A percentile compares a stretch with the other conserved stretches of the same genome.
These are phyloP conservation scores for Hamamelis virginiana DNA, from an alignment of 164 flowering plant species.

Conservation along the genomic window DNA sequence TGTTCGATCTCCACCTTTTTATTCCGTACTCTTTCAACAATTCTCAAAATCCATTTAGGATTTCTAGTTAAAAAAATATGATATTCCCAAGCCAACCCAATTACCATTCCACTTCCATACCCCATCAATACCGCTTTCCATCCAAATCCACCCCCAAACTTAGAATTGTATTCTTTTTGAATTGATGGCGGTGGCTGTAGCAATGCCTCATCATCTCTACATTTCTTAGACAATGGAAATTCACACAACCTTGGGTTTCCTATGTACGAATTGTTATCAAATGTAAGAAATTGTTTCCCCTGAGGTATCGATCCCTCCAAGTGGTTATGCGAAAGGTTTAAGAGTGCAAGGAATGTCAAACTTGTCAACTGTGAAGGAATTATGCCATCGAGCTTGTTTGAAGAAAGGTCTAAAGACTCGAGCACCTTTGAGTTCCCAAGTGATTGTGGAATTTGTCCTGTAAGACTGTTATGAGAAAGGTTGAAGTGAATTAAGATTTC, in stretches of 20 bases:
- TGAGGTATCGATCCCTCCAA: slow-evolving; percentile 7
- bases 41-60: slow-evolving; percentile 6
- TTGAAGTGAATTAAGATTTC: slow-evolving; percentile 4
- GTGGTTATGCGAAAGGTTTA: slow-evolving; percentile 6
- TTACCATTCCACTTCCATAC: background rate
- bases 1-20: background rate
- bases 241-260: slow-evolving; percentile 16
- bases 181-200: background rate
- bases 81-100: background rate
- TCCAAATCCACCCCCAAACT: background rate
- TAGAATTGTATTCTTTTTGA: too few relatives aligned
- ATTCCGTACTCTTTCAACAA: background rate
- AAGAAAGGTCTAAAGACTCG: slow-evolving; percentile 14
- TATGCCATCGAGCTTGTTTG: background rate
- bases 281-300: slow-evolving; percentile 11
- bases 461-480: slow-evolving; percentile 1
- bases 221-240: background rate
- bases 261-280: background rate
- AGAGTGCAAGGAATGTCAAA: slow-evolving; percentile 1
- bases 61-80: background rate
- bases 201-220: background rate
- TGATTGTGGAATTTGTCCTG: slow-evolving; percentile 6
- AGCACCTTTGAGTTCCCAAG: background rate
- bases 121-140: slow-evolving; percentile 9
- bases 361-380: slow-evolving; percentile 3